Conservation (phyloP, 768 basidiomycete genomes). For the Suillus sp. region DNA sequence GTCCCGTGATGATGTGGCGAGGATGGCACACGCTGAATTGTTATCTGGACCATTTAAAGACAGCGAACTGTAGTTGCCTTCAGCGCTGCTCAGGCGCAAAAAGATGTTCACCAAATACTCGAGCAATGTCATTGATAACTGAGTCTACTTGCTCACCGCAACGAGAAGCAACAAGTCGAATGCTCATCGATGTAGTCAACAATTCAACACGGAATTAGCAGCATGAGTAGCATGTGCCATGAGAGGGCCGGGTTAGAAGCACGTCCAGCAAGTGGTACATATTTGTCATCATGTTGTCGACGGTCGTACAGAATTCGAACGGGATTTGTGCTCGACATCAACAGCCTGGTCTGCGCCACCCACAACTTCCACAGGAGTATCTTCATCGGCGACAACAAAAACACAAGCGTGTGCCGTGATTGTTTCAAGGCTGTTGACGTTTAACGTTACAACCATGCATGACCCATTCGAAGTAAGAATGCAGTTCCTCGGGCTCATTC, state of each 20-base stretch:
- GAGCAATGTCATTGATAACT: too few species aligned
- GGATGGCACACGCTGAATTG: neutral
- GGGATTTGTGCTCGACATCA: neutral
- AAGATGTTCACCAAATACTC: too few species aligned
- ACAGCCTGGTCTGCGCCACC: neutral
- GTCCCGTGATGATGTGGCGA: conserved; percentile 2
- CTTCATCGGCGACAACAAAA: neutral
- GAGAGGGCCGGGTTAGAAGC: too few species aligned
- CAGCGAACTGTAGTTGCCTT: conserved; percentile 8
- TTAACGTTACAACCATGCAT: conserved; percentile 5
- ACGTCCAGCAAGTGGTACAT: too few species aligned
- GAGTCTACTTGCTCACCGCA: too few species aligned
- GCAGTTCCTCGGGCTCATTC: conserved; percentile 66
- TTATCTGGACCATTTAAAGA: conserved; percentile 15
- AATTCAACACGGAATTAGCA: too few species aligned
- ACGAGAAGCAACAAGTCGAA: too few species aligned
- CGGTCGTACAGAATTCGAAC: neutral
- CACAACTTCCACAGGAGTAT: neutral
- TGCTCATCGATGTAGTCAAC: too few species aligned
- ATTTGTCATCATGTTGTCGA: too few species aligned
- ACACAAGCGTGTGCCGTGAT: neutral
- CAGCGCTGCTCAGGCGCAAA: too few species aligned
- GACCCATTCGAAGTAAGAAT: conserved; percentile 35
- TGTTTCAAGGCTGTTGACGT: neutral
- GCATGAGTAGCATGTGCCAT: too few species aligned